Base-by-base conservation (phyloP, 768 basidiomycete genomes). In the Atractiella rhizophila region DNA sequence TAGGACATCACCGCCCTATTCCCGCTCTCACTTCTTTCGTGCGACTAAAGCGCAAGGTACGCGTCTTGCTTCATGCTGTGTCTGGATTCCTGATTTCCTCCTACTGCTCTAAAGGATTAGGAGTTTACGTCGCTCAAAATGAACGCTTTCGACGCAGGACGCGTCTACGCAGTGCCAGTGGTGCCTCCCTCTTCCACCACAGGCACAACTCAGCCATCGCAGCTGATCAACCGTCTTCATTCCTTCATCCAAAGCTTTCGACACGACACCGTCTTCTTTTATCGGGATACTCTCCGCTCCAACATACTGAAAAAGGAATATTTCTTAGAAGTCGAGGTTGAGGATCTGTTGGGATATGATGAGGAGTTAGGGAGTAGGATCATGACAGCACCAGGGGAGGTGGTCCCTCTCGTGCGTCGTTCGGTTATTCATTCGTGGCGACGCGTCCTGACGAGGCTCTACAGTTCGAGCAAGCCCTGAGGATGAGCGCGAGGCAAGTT, bases 331-430 rank as follows among this genome's bases (percentile, higher is more conserved):
- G 72, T 94, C 46, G 75, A 94, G 60, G 66, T 88, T 51, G 63
- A 73, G 47, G 62, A 66, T 46, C 47, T 66, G 41, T 57, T 59
- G 32, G 62, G 85, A 23, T 96, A 76, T 64, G 85, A 91, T 51
- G 86, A 94, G 53, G 83, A 88, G 54, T 66, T 98, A 27, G 85
- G 82, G 2, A 80, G 86, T 57, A 70, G 71, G 18, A 73, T 94
- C 40, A 82, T 91, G 58, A 78, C 82, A 49, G 65, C 68, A 51
- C 91, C 91, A 15, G 73, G 76, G 5, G 91, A 94, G 48, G 68
- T 83, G 28, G 62, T 96, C 39, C 83, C 83, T 35, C 58, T 86
- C 50, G 86, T 91, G 44, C 47, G 13, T 12, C 13, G 6, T 24
- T 31, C 35, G 16, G 23, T 12, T 18, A 29, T 9, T 11, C 29